Evolutionary conservation across 1,284 basidiomycete genomes (phyloP), one percentile per base, ranked within the genome.

Genomic region (Melampsora americana): DNA sequence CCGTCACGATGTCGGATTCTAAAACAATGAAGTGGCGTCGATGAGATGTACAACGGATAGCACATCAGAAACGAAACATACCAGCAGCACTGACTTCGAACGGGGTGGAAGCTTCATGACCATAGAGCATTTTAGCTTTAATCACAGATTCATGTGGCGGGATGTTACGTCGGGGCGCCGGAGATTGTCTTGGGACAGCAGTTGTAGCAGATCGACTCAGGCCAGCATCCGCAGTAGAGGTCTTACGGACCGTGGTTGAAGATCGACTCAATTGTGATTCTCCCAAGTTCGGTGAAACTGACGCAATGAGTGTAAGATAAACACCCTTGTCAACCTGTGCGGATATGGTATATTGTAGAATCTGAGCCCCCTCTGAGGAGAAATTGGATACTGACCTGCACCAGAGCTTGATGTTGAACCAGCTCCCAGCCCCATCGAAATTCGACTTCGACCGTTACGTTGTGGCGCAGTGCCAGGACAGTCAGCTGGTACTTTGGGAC

Each of bases 51-150:
- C 32, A 3, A 11, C 5, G 77, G 71, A 69, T 69, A 65, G 65
- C 61, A 35, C 5, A 35, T 35, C 35, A 35, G 35, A 69, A 77
- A 18, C n/a, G 59, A 39, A 44, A 82, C 86, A 79, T 72, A 89
- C 90, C 89, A 62, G 85, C 84, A 35, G 91, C 87, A 61, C 83
- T 85, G 62, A 92, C 82, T 81, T 92, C 91, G 79, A 90, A 91
- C 56, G 90, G 87, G 28, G 90, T 91, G 18, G 89, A 88, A 30
- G 90, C 87, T 16, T 84, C 83, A 81, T 89, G 92, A 80, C 88
- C 86, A 81, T 90, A 93, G 18, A 89, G 80, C n/a, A 91, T 87
- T 66, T 85, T 86, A 20, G 87, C 89, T 60, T 69, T 85, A 84
- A 82, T 1, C 79, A 78, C 79, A 86, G 86, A 16, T 28, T 67